Base-by-base conservation (phyloP, 441 rosid species). In the Mallotus repandus region DNA sequence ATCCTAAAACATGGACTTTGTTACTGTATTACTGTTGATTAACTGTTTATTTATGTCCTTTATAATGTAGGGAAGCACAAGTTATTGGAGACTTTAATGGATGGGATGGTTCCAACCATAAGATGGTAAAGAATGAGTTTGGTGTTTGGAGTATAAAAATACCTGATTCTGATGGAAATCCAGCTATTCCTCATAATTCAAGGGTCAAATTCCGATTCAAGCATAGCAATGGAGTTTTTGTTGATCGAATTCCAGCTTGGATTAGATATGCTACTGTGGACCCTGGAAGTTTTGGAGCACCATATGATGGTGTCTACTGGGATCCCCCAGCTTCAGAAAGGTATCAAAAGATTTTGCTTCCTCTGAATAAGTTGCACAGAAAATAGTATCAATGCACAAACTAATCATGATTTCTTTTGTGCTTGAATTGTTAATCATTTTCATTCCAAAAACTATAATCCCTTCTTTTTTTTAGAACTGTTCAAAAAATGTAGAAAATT, bases 251-350 rank as follows among this genome's bases (percentile, higher is more conserved):
- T 62, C 97, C 97, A 70, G 93, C 95, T 69, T 91, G 95, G 97
- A 86, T 89, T 61, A 88, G 71, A 75, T 89, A 86, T 83, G 93
- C 97, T 25, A 89, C 80, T 56, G 85, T 77, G 65, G 95, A 91
- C 56, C 81, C 91, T 62, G 55, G 88, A 76, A 80, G 57, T 56
- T 91, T 91, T 75, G 97, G 84, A 73, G 97, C 91, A 57, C 86
- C 97, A 35, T 91, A 89, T 86, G 97, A 91, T 81, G 97, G 95
- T 74, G 80, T 91, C 61, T 84, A 87, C 78, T 91, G 97, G 97
- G 95, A 89, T 25, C 97, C 93, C 11, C 89, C 93, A 8, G 64
- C 88, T 72, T 67, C 88, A 29, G 92, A 89, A 79, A 91, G 97
- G 95, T 91, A 78, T 68, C 62, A 45, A 2, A 32, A 1, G 22